These are phyloP conservation scores for Otatea glauca DNA, from an alignment of 176 grass and related monocot genomes.

Conservation along the genomic window DNA sequence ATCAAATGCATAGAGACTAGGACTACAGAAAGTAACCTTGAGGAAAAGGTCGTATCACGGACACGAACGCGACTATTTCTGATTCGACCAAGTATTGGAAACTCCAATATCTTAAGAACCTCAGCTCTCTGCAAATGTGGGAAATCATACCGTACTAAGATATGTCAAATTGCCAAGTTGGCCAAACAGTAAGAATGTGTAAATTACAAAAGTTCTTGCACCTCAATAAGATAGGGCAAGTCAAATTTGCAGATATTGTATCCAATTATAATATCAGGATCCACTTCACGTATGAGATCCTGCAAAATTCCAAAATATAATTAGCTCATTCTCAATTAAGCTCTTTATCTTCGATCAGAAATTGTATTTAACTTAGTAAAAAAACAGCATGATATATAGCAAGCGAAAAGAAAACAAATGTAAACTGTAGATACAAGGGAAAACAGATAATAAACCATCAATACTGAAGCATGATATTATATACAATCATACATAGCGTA, in stretches of 20 bases:
- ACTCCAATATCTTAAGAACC: slow-evolving; percentile 92
- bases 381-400: background rate
- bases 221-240: slow-evolving; percentile 95
- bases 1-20: slow-evolving; percentile 32
- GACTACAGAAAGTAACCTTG: slow-evolving; percentile 60
- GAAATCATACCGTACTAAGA: slow-evolving; percentile 23
- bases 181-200: slow-evolving; percentile 4
- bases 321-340: slow-evolving; percentile 23
- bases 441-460: slow-evolving; percentile 17
- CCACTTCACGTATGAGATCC: slow-evolving; percentile 90
- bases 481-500: slow-evolving; percentile 12
- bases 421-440: slow-evolving; percentile 20
- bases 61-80: slow-evolving; percentile 91
- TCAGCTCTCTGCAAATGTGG: slow-evolving; percentile 82
- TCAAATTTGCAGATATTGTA: slow-evolving; percentile 99
- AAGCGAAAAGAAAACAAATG: slow-evolving; percentile 11
- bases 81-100: slow-evolving; percentile 90
- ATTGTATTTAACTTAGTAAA: slow-evolving; percentile 17
- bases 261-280: slow-evolving; percentile 98
- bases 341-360: slow-evolving; percentile 13
- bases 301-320: slow-evolving; percentile 49
- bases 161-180: background rate
- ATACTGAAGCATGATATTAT: background rate
- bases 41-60: slow-evolving; percentile 89
- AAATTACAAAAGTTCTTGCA: slow-evolving; percentile 31